These are phyloP conservation scores for Cryptosporidium ryanae DNA, from an alignment of 169 alveolate species.

Conservation along the genomic window DNA sequence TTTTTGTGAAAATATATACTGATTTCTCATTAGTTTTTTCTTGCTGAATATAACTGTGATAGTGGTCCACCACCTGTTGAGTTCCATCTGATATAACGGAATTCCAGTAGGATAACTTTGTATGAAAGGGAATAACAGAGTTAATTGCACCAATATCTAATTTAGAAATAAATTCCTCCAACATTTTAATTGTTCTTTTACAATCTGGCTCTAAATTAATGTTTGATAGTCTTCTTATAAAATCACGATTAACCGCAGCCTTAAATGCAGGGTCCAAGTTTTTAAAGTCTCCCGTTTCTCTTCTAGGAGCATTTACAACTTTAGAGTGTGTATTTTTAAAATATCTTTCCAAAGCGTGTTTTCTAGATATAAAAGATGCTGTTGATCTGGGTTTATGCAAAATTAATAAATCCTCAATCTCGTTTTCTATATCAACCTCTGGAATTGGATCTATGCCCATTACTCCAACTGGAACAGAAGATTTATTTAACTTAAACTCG, in stretches of 20 bases:
- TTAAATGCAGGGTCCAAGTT: conserved; percentile 47
- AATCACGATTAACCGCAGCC: conserved; percentile 64
- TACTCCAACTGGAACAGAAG: conserved; percentile 55
- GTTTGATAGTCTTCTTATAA: conserved; percentile 45
- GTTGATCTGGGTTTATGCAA: conserved; percentile 55
- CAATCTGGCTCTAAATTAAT: conserved; percentile 43
- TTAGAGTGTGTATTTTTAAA: conserved; percentile 53
- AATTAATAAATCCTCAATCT: conserved; percentile 42
- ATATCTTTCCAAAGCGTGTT: conserved; percentile 37
- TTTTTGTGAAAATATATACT: conserved; percentile 60
- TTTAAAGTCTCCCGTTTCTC: conserved; percentile 51
- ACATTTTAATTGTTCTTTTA: conserved; percentile 18
- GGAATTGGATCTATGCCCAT: conserved; percentile 68
- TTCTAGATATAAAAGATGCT: conserved; percentile 36
- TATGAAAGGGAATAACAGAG: conserved; percentile 49
- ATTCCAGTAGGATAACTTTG: conserved; percentile 52
- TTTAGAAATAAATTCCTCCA: conserved; percentile 45
- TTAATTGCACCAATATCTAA: conserved; percentile 35
- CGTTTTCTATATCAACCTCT: conserved; percentile 70
- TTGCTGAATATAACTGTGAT: conserved; percentile 32
- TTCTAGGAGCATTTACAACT: conserved; percentile 65
- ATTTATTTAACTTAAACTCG: conserved; percentile 1
- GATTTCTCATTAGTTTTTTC: conserved; percentile 58
- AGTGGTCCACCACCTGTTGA: conserved; percentile 41
- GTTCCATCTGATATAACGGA: conserved; percentile 20